Evolutionary conservation across 2,329 filamentous ascomycete genomes (phyloP), one percentile per base, ranked within the genome.

Genomic region (Colletotrichum paranaense): DNA sequence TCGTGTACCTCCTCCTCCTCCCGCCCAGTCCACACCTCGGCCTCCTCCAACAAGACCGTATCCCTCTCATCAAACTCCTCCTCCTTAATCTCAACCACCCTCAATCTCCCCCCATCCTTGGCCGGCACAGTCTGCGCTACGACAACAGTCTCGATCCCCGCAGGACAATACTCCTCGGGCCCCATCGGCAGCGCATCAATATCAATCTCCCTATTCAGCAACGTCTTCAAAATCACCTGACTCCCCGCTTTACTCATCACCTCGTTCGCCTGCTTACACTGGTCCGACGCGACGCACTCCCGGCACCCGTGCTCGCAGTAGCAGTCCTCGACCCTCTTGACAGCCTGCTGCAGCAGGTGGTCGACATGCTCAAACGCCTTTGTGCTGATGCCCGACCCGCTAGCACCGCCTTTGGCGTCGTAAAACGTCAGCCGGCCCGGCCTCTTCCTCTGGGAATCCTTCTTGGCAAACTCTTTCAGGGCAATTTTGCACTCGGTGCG

Each of bases 321-420:
- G 78, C 97, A 99, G 1, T 86, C 87, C 78, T 94, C 91, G 6
- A 98, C 91, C 8, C 97, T 88, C 69, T 90, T 87, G 49, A 97
- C 88, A 0, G 95, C 96, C 79, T 95, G 92, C 24, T 85, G 85
- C 1, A 98, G 87, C 42, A 98, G 84, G 42, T 93, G 81, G 78
- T 98, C 95, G 24, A 98, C 88, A 79, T 97, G 97, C 78, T 98
- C 96, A 78, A 98, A 98, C 0, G 95, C 96, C 80, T 98, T 98
- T 52, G 93, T 94, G 74, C 93, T 95, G 77, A 98, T 97, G 0
- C 97, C 97, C 0, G 91, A 93, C 0, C 96, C 96, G 56, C 90
- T 89, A 0, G 93, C 89, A 0, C 96, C 96, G 8, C 97, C 97
- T 82, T 97, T 98, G 3, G 95, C 93, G 80, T 98, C 97, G 82